Percentiles rank a stretch among this genome's conserved stretches.
Evolutionary conservation across 352 stramenopile genomes (phyloP).

Genomic region (Pythium graminicola): DNA sequence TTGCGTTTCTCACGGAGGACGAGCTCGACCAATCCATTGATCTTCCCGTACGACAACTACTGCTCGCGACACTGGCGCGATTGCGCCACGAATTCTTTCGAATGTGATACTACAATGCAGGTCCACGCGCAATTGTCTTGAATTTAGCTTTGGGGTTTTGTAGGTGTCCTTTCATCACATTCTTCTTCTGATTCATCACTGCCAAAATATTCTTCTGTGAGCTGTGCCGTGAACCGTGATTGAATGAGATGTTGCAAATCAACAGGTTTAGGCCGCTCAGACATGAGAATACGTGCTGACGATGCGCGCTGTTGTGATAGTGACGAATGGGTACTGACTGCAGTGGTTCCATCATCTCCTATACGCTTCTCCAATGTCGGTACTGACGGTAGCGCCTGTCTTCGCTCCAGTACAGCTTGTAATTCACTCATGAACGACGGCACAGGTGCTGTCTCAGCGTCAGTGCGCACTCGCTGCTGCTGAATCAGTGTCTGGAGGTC

Average conservation of each 20-base stretch:
- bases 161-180: neutral
- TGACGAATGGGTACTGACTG: no score
- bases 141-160: no score
- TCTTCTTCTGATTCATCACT: constrained; percentile 5
- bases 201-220: constrained; percentile 13
- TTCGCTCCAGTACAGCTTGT: constrained; percentile 43
- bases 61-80: constrained; percentile 58
- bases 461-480: constrained; percentile 25
- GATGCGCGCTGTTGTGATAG: neutral
- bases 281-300: no score
- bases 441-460: constrained; percentile 7
- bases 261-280: constrained; percentile 6
- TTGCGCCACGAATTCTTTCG: constrained; percentile 76
- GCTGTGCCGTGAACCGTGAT: constrained; percentile 14
- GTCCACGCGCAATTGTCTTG: no score
- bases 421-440: constrained; percentile 47
- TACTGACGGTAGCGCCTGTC: constrained; percentile 24
- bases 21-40: constrained; percentile 38
- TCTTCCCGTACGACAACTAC: constrained; percentile 31
- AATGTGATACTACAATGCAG: constrained; percentile 56
- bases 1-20: constrained; percentile 75
- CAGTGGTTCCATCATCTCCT: constrained; percentile 23
- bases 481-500: constrained; percentile 43
- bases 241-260: constrained; percentile 22
- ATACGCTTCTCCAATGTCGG: constrained; percentile 38